Conservation (phyloP, 2,329 filamentous ascomycete genomes). For the Cadophora gregata region DNA sequence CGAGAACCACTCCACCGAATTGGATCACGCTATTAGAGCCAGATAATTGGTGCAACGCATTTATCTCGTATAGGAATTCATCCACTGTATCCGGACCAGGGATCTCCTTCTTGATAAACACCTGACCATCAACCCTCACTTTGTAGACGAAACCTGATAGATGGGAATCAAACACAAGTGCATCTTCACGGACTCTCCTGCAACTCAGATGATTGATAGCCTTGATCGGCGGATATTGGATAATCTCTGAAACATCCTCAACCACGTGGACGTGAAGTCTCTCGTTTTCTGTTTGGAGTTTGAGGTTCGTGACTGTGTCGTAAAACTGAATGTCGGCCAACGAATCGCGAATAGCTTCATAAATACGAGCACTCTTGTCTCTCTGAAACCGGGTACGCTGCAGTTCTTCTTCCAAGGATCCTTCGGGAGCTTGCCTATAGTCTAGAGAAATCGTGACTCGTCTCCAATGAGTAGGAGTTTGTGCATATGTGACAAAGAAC, state of each 20-base stretch:
- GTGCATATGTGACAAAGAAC: constrained; percentile 95
- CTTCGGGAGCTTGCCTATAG: constrained; percentile 79
- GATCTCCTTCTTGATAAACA: constrained; percentile 97
- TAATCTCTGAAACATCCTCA: constrained; percentile 90
- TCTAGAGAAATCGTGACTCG: constrained; percentile 93
- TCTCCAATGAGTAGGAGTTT: constrained; percentile 79
- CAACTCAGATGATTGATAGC: constrained; percentile 77
- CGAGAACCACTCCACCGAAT: constrained; percentile 86
- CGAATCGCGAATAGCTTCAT: constrained; percentile 91
- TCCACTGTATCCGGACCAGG: constrained; percentile 94
- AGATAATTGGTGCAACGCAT: constrained; percentile 81
- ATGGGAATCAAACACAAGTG: constrained; percentile 86
- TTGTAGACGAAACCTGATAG: constrained; percentile 98
- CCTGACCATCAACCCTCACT: constrained; percentile 69
- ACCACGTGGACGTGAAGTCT: constrained; percentile 95
- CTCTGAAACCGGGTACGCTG: constrained; percentile 80
- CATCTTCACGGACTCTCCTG: constrained; percentile 70
- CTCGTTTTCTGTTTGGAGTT: constrained; percentile 86
- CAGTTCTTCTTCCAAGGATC: constrained; percentile 86
- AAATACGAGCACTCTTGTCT: constrained; percentile 92
- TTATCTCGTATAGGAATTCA: constrained; percentile 97
- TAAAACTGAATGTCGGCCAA: constrained; percentile 95
- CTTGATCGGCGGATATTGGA: constrained; percentile 77
- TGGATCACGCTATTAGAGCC: constrained; percentile 79
- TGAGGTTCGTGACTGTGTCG: constrained; percentile 93